Evolutionary conservation across 495 filamentous ascomycete genomes (phyloP).

Genomic region (Penicillium cinerascens): DNA sequence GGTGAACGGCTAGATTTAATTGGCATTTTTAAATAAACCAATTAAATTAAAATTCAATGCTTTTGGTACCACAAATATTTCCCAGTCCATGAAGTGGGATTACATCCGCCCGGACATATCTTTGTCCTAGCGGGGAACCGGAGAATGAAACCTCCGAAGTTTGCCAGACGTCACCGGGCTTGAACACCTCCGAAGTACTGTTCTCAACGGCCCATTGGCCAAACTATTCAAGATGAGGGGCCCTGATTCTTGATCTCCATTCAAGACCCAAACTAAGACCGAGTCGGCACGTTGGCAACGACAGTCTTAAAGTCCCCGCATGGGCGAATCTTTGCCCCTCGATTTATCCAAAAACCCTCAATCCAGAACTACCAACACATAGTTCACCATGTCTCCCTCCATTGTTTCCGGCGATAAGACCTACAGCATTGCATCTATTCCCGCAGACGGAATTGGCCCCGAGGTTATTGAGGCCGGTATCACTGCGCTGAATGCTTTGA

Average conservation of each 20-base stretch:
- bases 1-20: background rate
- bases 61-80: no score
- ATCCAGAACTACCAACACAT: background rate
- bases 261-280: conserved; percentile 3
- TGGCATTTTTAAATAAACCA: background rate
- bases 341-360: background rate
- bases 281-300: background rate
- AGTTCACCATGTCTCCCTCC: conserved; percentile 13
- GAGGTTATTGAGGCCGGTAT: conserved; percentile 51
- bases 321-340: conserved; percentile 8
- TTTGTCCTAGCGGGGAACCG: conserved; percentile 11
- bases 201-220: conserved; percentile 6
- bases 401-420: conserved; percentile 15
- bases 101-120: conserved; percentile 16
- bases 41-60: background rate
- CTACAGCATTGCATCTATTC: conserved; percentile 50
- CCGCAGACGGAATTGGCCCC: conserved; percentile 54
- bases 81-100: no score
- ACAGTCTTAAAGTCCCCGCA: conserved; percentile 12
- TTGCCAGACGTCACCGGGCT: conserved; percentile 2
- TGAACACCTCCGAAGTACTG: conserved; percentile 9
- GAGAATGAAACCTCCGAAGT: background rate
- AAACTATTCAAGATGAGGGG: conserved; percentile 7
- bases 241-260: background rate
- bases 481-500: conserved; percentile 41